Conservation (phyloP, 306 rosid species). For the Trifolium subterraneum region DNA sequence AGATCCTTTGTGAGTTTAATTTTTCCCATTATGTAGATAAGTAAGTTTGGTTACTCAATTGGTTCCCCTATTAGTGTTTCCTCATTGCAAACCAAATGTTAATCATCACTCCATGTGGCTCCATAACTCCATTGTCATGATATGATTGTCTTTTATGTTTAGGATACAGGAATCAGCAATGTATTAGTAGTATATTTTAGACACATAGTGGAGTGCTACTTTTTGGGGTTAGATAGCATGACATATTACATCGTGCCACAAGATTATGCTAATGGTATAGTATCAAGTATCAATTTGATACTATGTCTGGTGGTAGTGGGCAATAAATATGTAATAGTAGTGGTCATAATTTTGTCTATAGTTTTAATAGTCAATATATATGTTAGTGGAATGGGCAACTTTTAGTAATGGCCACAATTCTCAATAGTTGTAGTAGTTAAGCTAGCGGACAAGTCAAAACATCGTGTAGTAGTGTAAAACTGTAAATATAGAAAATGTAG, state of each 20-base stretch:
- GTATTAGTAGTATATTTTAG: not conserved
- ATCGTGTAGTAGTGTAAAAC: too few relatives aligned
- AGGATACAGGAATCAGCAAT: not conserved
- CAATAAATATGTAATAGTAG: not conserved
- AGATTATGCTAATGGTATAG: not conserved
- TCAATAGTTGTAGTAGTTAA: not conserved
- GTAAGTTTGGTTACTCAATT: too few relatives aligned
- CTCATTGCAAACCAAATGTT: not conserved
- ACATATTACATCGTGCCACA: too few relatives aligned
- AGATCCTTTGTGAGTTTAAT: too few relatives aligned
- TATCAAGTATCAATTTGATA: not conserved
- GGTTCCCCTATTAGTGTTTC: not conserved
- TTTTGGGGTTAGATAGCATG: too few relatives aligned
- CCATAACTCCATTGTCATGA: not conserved
- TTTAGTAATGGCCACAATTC: not conserved
- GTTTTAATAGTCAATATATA: not conserved
- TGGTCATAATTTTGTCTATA: not conserved
- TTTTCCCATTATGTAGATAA: too few relatives aligned
- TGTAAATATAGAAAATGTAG: too few relatives aligned
- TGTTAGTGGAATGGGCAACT: not conserved
- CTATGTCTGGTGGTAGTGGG: not conserved
- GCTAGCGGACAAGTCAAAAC: not conserved
- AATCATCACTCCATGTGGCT: too few relatives aligned
- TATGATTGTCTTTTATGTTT: not conserved
- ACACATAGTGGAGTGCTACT: not conserved